Conservation (phyloP, 176 grass and related monocot genomes). For the Elymus sibiricus region DNA sequence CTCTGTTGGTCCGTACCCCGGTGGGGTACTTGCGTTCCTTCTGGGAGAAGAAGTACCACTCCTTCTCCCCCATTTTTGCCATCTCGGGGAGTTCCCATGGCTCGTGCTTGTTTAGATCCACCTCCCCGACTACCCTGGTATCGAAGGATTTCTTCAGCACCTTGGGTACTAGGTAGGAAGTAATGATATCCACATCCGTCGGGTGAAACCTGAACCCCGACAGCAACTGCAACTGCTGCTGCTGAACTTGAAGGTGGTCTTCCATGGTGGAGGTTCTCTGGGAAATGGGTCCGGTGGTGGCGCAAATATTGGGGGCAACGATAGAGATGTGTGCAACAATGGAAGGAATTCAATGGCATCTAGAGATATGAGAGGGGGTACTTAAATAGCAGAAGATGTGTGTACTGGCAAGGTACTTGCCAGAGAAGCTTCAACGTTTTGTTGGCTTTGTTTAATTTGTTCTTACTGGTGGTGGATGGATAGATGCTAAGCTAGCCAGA, state of each 20-base stretch:
- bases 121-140: constrained; percentile 38
- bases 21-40: constrained; percentile 58
- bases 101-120: constrained; percentile 57
- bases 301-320: neutral
- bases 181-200: constrained; percentile 60
- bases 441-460: neutral
- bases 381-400: neutral
- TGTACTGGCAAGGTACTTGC: neutral
- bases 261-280: constrained; percentile 17
- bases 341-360: neutral
- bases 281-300: neutral
- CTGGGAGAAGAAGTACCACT: constrained; percentile 53
- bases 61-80: constrained; percentile 55
- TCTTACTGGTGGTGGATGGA: neutral
- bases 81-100: constrained; percentile 64
- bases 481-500: neutral
- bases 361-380: neutral
- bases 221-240: constrained; percentile 7
- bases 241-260: neutral
- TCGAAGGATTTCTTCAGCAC: constrained; percentile 25
- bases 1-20: constrained; percentile 40
- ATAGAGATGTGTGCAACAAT: neutral
- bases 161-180: constrained; percentile 51
- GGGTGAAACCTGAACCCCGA: constrained; percentile 68
- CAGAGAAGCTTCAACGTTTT: neutral